These are phyloP conservation scores for Tetratostichococcus sp. DNA, from an alignment of 139 green algal genomes.

Conservation along the genomic window DNA sequence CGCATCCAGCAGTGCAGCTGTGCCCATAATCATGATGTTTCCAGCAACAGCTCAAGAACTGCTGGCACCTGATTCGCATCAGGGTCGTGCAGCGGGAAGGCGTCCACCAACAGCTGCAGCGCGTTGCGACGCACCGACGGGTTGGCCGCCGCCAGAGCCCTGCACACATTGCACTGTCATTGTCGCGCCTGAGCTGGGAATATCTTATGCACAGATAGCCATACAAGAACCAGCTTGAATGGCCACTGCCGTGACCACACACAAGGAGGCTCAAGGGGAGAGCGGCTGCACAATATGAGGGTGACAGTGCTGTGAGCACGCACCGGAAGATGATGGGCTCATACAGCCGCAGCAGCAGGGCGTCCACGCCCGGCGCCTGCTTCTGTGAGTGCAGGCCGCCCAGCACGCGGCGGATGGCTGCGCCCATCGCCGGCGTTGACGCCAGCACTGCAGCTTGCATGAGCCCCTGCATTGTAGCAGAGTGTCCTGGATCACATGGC, in stretches of 20 bases:
- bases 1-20: too few relatives aligned
- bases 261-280: too few relatives aligned
- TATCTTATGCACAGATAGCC: too few relatives aligned
- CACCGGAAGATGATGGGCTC: constrained; percentile 70
- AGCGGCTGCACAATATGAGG: too few relatives aligned
- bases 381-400: constrained; percentile 58
- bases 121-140: constrained; percentile 66
- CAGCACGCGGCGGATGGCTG: constrained; percentile 53
- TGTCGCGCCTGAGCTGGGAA: too few relatives aligned
- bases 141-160: constrained; percentile 64
- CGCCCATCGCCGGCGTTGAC: constrained; percentile 43
- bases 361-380: constrained; percentile 42
- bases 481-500: too few relatives aligned
- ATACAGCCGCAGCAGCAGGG: constrained; percentile 73
- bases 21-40: too few relatives aligned
- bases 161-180: background rate
- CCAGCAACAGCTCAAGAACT: constrained; percentile 21
- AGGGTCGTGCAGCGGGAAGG: constrained; percentile 75
- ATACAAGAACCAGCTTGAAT: too few relatives aligned
- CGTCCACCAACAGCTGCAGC: constrained; percentile 60
- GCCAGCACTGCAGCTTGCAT: constrained; percentile 60
- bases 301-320: too few relatives aligned
- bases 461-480: constrained; percentile 56
- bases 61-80: constrained; percentile 22
- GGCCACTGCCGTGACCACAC: too few relatives aligned